Evolutionary conservation across 1,139 yeast genomes (phyloP).

Genomic region (Pneumocystis sp.): DNA sequence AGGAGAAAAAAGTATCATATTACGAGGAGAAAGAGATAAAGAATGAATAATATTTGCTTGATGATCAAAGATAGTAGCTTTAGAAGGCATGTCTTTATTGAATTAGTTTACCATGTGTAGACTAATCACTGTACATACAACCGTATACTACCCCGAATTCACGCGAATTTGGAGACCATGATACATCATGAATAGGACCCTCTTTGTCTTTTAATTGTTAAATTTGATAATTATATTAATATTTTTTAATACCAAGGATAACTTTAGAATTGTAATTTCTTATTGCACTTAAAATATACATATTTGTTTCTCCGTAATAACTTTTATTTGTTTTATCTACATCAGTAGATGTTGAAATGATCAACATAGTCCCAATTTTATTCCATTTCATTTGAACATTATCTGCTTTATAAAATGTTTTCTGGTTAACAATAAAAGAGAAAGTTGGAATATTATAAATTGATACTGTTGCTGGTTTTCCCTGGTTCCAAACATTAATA

Average conservation of each 20-base stretch:
- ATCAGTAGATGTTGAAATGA: conserved; percentile 90
- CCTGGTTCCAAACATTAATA: conserved; percentile 18
- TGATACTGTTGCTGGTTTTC: conserved; percentile 76
- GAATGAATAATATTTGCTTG: conserved; percentile 80
- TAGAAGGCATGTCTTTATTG: conserved; percentile 61
- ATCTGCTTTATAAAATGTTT: conserved; percentile 90
- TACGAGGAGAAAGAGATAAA: conserved; percentile 76
- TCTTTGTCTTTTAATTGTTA: conserved; percentile 39
- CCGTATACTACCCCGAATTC: conserved; percentile 97
- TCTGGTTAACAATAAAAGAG: conserved; percentile 66
- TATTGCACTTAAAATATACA: conserved; percentile 79
- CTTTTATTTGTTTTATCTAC: conserved; percentile 88
- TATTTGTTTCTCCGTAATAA: conserved; percentile 90
- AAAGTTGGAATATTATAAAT: conserved; percentile 64
- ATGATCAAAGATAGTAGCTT: conserved; percentile 85
- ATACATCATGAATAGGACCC: conserved; percentile 94
- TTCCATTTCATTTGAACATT: conserved; percentile 89
- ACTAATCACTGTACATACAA: conserved; percentile 23
- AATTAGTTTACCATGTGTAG: neutral
- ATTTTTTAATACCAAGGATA: conserved; percentile 29
- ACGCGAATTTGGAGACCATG: conserved; percentile 93
- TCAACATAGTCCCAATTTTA: conserved; percentile 77
- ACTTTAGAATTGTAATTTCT: conserved; percentile 87
- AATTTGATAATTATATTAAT: neutral
- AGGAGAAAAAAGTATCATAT: conserved; percentile 83